Base-by-base conservation (phyloP, 805 yeast genomes). In the Lipomyces starkeyi region DNA sequence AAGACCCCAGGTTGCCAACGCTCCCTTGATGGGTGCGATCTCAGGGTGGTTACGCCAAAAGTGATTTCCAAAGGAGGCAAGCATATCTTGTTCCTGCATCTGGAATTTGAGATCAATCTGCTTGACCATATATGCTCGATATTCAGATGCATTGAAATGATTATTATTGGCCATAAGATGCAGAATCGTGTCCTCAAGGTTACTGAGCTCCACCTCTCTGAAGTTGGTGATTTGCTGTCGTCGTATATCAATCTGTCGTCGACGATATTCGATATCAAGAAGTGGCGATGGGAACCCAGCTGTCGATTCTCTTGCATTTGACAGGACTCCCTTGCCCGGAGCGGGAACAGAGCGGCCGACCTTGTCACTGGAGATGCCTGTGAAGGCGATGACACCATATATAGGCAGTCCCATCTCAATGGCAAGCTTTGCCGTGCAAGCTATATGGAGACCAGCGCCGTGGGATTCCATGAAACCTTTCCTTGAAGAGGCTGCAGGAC, bases 281-380 rank as follows among this genome's bases (percentile, higher is more conserved):
- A 91, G 83, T 71, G 93, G 88, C 65, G 93, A 82, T 74, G 89
- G 86, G 84, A 86, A 89, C 80, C 89, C 88, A 83, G 90, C 84
- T 75, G 84, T 85, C 75, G 93, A 91, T 74, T 89, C 94, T 83
- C 94, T 98, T 68, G 98, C 98, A 78, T 97, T 91, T 70, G 98
- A 94, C 85, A 94, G 86, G 74, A 94, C 90, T 89, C 99, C 99
- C 84, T 93, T 91, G 81, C 99, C 99, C 83, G 99, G 99, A 78
- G 98, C 98, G 73, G 99, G 99, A 75, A 94, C 93, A 62, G 98
- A 93, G 83, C 97, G 90, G 79, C 98, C 97, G 80, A 93, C 93
- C 88, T 93, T 95, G 81, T 94, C 99, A 70, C 97, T 87, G 63
- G 98, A 98, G 77, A 98, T 95, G 66, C 97, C 93, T 67, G 97